These are phyloP conservation scores for Leishmania aethiopica DNA, from an alignment of 208 protist genomes.

Conservation along the genomic window DNA sequence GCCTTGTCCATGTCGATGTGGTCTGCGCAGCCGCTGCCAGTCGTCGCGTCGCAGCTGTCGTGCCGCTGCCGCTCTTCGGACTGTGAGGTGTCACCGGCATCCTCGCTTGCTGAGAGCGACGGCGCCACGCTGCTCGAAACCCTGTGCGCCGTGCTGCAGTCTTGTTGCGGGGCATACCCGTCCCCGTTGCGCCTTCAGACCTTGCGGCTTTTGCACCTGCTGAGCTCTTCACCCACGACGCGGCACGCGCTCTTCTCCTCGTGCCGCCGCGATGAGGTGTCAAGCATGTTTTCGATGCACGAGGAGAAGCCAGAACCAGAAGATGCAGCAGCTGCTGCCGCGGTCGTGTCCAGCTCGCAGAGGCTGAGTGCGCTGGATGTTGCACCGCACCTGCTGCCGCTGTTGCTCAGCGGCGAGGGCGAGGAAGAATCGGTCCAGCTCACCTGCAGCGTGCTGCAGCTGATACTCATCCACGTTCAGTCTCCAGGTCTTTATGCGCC, in stretches of 20 bases:
- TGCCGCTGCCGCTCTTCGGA: not conserved
- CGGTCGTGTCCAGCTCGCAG: not conserved
- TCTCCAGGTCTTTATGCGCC: not conserved
- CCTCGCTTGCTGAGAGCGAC: slow-evolving; percentile 2
- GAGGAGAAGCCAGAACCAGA: not conserved
- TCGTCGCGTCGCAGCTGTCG: slow-evolving; percentile 10
- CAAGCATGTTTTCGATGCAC: not conserved
- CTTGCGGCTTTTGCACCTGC: slow-evolving; percentile 5
- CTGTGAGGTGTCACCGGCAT: not conserved
- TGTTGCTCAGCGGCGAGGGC: slow-evolving; percentile 39
- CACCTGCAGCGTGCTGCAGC: slow-evolving; percentile 33
- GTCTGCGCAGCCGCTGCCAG: not conserved
- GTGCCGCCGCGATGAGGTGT: not conserved
- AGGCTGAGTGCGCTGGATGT: slow-evolving; percentile 5
- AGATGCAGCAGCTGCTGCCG: not conserved
- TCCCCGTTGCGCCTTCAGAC: not conserved
- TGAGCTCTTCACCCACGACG: slow-evolving; percentile 2
- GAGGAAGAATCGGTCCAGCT: slow-evolving; percentile 36
- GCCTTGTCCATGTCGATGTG: not conserved
- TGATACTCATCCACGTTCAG: slow-evolving; percentile 9
- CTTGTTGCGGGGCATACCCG: not conserved
- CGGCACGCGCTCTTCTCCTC: slow-evolving; percentile 2
- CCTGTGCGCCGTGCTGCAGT: not conserved
- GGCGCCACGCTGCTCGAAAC: slow-evolving; percentile 8
- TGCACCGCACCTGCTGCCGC: slow-evolving; percentile 22